A percentile compares a stretch with the other conserved stretches of the same genome.
These are phyloP conservation scores for Colletotrichum tofieldiae DNA, from an alignment of 2,329 filamentous ascomycete species.

Conservation along the genomic window DNA sequence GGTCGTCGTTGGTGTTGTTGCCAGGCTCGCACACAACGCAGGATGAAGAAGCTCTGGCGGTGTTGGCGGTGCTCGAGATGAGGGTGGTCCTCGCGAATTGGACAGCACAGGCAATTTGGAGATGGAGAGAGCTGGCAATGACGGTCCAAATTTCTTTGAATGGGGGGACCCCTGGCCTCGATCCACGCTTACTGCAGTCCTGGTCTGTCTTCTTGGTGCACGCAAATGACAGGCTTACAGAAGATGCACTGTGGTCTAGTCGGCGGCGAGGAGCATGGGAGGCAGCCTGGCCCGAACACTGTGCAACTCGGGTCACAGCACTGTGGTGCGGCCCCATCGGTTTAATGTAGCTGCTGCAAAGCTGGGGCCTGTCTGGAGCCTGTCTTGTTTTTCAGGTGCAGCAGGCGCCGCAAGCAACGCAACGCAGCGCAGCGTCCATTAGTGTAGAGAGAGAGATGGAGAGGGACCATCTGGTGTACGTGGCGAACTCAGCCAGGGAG, in stretches of 20 bases:
- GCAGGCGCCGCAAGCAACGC: background rate
- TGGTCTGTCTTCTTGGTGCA: background rate
- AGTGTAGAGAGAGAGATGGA: background rate
- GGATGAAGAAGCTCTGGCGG: background rate
- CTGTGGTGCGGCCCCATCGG: slow-evolving; percentile 1
- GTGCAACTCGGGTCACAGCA: background rate
- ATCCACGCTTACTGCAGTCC: slow-evolving; percentile 1
- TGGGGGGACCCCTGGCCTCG: slow-evolving; percentile 36
- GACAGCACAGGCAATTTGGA: slow-evolving; percentile 28
- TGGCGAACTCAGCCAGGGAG: slow-evolving; percentile 31
- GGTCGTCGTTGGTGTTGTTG: background rate
- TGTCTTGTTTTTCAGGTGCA: background rate
- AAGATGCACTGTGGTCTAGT: slow-evolving; percentile 6
- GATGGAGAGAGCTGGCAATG: slow-evolving; percentile 21
- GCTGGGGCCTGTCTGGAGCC: slow-evolving; percentile 21
- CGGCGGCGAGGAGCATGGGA: background rate
- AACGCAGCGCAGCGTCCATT: too few species aligned
- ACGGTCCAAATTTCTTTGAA: slow-evolving; percentile 43
- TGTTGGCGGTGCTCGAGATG: background rate
- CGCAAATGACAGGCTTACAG: background rate
- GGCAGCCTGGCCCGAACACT: slow-evolving; percentile 19
- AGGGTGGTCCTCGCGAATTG: slow-evolving; percentile 33
- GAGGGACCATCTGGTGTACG: slow-evolving; percentile 35
- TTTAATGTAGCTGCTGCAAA: slow-evolving; percentile 29
- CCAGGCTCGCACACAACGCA: background rate